These are phyloP conservation scores for Cercospora sesami DNA, from an alignment of 2,329 filamentous ascomycete genomes.

Conservation along the genomic window DNA sequence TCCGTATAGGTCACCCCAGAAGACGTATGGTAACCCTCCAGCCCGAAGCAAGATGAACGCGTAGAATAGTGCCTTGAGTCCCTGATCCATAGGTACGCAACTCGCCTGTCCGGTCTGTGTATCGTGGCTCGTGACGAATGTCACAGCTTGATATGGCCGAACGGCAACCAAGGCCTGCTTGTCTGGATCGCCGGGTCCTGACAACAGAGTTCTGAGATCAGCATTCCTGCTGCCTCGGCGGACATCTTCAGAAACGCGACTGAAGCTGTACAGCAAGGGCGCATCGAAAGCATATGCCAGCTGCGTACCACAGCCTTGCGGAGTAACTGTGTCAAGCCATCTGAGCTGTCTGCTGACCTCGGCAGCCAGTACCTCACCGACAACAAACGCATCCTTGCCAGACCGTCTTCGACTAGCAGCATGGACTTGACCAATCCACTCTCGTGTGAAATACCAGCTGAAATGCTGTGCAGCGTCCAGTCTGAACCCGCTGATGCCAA, in stretches of 20 bases:
- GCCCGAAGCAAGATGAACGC: constrained; percentile 67
- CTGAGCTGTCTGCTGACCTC: constrained; percentile 56
- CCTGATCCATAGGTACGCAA: constrained; percentile 62
- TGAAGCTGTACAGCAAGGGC: constrained; percentile 69
- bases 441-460: constrained; percentile 63
- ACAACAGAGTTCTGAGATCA: constrained; percentile 56
- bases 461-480: constrained; percentile 75
- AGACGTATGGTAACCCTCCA: constrained; percentile 65
- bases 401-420: constrained; percentile 40
- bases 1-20: constrained; percentile 70
- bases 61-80: constrained; percentile 72
- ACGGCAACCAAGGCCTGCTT: constrained; percentile 23
- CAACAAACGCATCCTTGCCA: constrained; percentile 59
- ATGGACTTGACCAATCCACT: constrained; percentile 63
- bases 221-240: constrained; percentile 46
- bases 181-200: constrained; percentile 24
- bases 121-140: constrained; percentile 72
- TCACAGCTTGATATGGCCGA: constrained; percentile 43
- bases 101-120: constrained; percentile 65
- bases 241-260: constrained; percentile 54
- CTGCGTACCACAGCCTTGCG: constrained; percentile 45
- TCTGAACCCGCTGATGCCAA: constrained; percentile 65
- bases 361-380: constrained; percentile 70
- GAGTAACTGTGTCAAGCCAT: constrained; percentile 48
- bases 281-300: constrained; percentile 64